phyloP scores from a whole-genome alignment of 1,284 basidiomycete genomes.

The Cryptococcus wingfieldii region DNA sequence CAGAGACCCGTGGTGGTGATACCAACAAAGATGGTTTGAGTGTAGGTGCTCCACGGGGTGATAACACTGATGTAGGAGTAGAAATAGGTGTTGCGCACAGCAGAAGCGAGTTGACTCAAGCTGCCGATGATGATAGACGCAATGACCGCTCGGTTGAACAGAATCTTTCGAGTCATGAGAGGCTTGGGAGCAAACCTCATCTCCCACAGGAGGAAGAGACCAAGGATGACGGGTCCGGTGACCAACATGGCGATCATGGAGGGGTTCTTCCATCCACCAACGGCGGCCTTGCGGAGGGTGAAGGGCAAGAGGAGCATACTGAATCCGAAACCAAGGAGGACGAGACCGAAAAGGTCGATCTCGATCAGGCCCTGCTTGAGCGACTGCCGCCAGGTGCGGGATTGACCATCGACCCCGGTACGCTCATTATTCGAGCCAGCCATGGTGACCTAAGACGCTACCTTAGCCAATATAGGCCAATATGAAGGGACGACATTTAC shows the following conservation, averaged over 20 bases:
- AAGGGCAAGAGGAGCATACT: constrained; percentile 39
- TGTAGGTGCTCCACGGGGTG: constrained; percentile 4
- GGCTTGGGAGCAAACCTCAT: constrained; percentile 16
- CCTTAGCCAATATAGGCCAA: neutral
- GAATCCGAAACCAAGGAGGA: constrained; percentile 35
- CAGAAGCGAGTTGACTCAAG: constrained; percentile 33
- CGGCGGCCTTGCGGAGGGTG: constrained; percentile 27
- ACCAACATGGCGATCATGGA: constrained; percentile 48
- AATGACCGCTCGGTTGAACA: constrained; percentile 41
- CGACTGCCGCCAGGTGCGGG: constrained; percentile 5
- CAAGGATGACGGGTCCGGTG: constrained; percentile 34
- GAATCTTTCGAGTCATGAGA: constrained; percentile 42
- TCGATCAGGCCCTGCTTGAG: constrained; percentile 16
- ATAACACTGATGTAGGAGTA: constrained; percentile 40
- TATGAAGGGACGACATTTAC: neutral
- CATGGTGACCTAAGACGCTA: constrained; percentile 29
- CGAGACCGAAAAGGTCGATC: constrained; percentile 39
- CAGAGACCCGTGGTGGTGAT: no score
- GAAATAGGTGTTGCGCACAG: constrained; percentile 39
- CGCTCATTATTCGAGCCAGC: constrained; percentile 18
- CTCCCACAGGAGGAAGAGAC: constrained; percentile 40
- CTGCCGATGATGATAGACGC: constrained; percentile 29
- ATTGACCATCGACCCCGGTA: constrained; percentile 30
- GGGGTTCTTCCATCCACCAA: constrained; percentile 35
- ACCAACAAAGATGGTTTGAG: no score